phyloP scores from a whole-genome alignment of 2,329 filamentous ascomycete species.

The Penicillium sp. region DNA sequence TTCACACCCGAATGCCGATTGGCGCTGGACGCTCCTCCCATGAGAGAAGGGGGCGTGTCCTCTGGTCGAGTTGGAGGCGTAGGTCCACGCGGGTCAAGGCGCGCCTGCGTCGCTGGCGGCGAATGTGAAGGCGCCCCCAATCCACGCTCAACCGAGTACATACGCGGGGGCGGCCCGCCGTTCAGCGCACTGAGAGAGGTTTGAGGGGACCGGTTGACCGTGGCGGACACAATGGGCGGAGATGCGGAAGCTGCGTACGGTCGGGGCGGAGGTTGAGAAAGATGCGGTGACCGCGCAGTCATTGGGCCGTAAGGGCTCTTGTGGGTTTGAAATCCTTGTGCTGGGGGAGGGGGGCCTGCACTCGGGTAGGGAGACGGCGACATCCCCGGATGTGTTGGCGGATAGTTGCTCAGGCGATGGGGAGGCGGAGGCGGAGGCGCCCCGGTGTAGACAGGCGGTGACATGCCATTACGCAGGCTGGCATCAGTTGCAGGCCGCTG shows the following conservation, averaged over 20 bases:
- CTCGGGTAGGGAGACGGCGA: conserved; percentile 31
- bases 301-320: conserved; percentile 39
- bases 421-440: conserved; percentile 48
- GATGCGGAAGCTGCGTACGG: conserved; percentile 38
- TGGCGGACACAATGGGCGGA: conserved; percentile 36
- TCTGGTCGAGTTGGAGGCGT: conserved; percentile 31
- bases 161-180: conserved; percentile 34
- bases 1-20: conserved; percentile 27
- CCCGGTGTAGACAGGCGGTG: conserved; percentile 32
- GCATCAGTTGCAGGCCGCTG: conserved; percentile 32
- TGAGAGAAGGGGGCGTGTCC: conserved; percentile 23
- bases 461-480: conserved; percentile 34
- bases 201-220: conserved; percentile 37
- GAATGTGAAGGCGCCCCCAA: conserved; percentile 34
- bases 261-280: conserved; percentile 30
- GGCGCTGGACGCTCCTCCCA: conserved; percentile 26
- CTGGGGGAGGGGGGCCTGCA: conserved; percentile 32
- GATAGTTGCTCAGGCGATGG: conserved; percentile 51
- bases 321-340: conserved; percentile 31
- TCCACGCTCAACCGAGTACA: conserved; percentile 38
- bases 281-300: conserved; percentile 33
- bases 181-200: conserved; percentile 35
- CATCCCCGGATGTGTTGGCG: conserved; percentile 20
- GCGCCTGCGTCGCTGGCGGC: conserved; percentile 34
- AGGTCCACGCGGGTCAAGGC: conserved; percentile 33